Conservation (phyloP, 2,329 filamentous ascomycete genomes). For the Neocucurbitaria cava region DNA sequence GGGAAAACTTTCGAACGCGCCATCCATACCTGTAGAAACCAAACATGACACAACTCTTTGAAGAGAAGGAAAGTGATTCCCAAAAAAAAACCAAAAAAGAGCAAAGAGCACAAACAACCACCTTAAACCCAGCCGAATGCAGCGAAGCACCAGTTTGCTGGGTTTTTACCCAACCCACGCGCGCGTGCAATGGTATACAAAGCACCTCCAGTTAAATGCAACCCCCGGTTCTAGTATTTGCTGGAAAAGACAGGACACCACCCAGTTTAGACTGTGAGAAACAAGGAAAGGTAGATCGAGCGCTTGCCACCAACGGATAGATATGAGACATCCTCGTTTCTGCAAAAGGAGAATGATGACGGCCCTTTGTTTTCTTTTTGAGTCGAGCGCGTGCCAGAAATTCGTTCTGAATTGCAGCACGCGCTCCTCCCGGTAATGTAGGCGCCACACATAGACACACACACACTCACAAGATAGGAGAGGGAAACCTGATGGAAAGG, state of each 20-base stretch:
- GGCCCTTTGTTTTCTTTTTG: background rate
- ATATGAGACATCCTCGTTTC: slow-evolving; percentile 16
- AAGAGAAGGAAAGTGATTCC: no score
- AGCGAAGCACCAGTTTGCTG: slow-evolving; percentile 32
- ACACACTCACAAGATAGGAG: background rate
- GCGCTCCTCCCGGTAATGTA: background rate
- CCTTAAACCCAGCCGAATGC: slow-evolving; percentile 30
- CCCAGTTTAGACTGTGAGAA: slow-evolving; percentile 31
- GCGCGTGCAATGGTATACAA: slow-evolving; percentile 33
- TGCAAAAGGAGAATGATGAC: no score
- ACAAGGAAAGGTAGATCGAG: slow-evolving; percentile 21
- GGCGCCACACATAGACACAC: no score
- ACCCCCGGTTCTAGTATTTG: slow-evolving; percentile 31
- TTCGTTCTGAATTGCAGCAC: slow-evolving; percentile 5
- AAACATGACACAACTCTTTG: slow-evolving; percentile 9
- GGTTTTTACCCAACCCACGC: slow-evolving; percentile 24
- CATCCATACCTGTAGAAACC: slow-evolving; percentile 8
- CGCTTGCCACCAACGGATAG: slow-evolving; percentile 26
- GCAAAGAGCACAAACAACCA: slow-evolving; percentile 36
- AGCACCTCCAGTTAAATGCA: slow-evolving; percentile 36
- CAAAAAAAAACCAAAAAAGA: no score
- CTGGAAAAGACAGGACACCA: slow-evolving; percentile 32
- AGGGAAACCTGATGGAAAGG: slow-evolving; percentile 16
- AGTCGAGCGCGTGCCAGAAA: background rate
- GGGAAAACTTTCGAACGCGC: no score